Evolutionary conservation across 179 eudicot species (phyloP).

Genomic region (Spergularia azorica): DNA sequence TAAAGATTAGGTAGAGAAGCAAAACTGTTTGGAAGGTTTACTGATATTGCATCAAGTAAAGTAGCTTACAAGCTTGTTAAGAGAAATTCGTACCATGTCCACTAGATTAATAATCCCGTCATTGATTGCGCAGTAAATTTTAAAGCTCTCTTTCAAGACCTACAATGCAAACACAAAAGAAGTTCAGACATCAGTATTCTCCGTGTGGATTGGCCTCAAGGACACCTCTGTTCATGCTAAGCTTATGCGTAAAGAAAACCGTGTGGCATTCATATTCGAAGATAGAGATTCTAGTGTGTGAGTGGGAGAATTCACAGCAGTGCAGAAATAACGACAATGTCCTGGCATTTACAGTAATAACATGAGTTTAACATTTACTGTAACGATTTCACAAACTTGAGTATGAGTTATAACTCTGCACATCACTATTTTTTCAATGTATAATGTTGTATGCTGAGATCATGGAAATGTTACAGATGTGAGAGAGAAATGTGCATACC

Average conservation of each 20-base stretch:
- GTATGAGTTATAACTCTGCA: no score
- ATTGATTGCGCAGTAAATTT: slow-evolving; percentile 90
- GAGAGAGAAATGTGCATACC: slow-evolving; percentile 47
- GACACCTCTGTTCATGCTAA: neutral
- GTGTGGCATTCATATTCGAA: neutral
- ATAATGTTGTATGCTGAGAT: no score
- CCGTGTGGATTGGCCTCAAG: neutral
- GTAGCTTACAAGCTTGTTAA: slow-evolving; percentile 26
- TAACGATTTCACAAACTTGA: no score
- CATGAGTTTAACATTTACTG: neutral
- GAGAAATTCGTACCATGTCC: slow-evolving; percentile 64
- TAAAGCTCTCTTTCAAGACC: slow-evolving; percentile 97
- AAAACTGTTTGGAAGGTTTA: neutral
- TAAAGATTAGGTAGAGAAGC: neutral
- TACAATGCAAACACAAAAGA: slow-evolving; percentile 24
- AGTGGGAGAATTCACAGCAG: no score
- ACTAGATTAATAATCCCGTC: slow-evolving; percentile 98
- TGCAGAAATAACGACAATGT: no score
- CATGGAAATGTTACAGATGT: neutral
- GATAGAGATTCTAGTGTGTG: neutral
- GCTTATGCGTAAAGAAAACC: neutral
- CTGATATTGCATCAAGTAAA: neutral
- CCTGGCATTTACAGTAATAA: neutral
- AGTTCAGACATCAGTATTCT: neutral
- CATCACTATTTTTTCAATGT: no score